Percentiles rank a stretch among this genome's conserved stretches.
phyloP scores from a whole-genome alignment of 495 filamentous ascomycete genomes.

The Penicillium macrosclerotiorum region DNA sequence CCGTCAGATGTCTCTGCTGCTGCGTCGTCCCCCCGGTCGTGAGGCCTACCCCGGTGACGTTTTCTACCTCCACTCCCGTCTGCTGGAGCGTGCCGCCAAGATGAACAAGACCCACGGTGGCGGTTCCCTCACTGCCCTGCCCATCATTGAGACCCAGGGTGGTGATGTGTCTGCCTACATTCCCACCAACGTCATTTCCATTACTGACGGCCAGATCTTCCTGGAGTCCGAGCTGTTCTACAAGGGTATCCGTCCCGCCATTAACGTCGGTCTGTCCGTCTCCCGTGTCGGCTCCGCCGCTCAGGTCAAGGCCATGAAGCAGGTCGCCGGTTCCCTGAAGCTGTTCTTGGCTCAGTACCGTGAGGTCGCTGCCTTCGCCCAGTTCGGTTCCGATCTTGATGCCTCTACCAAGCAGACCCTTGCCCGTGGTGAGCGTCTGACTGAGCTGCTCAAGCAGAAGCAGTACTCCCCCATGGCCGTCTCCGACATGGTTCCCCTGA shows the following conservation, averaged over 20 bases:
- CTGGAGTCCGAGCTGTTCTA: conserved; percentile 99
- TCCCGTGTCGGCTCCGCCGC: conserved; percentile 99
- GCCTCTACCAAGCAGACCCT: conserved; percentile 99
- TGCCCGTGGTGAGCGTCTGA: conserved; percentile 97
- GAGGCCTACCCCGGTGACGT: conserved; percentile 99
- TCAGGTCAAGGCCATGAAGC: conserved; percentile 99
- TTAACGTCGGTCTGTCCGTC: conserved; percentile 99
- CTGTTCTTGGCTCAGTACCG: conserved; percentile 99
- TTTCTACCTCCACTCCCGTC: conserved; percentile 99
- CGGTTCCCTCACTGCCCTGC: conserved; percentile 95
- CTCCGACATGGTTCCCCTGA: conserved; percentile 98
- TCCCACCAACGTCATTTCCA: conserved; percentile 99
- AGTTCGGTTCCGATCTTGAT: conserved; percentile 99
- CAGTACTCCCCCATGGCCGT: conserved; percentile 99
- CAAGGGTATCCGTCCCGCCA: conserved; percentile 99
- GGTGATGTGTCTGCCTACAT: conserved; percentile 99
- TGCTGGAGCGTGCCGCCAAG: conserved; percentile 99
- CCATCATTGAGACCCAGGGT: conserved; percentile 99
- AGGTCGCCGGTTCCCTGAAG: conserved; percentile 99
- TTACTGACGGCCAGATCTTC: conserved; percentile 99
- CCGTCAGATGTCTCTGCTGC: conserved; percentile 98
- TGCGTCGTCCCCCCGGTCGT: conserved; percentile 98
- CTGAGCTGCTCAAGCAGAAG: conserved; percentile 99
- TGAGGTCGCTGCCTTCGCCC: conserved; percentile 99
- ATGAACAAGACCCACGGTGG: conserved; percentile 95